Evolutionary conservation across 2,329 filamentous ascomycete species (phyloP).

Genomic region (Calonectria pauciramosa): DNA sequence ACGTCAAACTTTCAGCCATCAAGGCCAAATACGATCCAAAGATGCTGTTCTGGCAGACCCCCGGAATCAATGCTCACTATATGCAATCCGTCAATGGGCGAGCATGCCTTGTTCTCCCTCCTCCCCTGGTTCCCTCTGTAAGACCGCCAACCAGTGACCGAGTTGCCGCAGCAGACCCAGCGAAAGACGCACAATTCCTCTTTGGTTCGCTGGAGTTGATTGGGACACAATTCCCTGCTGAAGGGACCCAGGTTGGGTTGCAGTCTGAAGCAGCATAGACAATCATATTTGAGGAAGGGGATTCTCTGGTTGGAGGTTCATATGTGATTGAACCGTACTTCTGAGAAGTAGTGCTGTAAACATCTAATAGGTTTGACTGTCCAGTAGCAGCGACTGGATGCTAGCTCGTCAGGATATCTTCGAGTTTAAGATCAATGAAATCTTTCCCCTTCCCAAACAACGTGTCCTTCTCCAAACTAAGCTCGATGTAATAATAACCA

Average conservation of each 20-base stretch:
- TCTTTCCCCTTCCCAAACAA: conserved; percentile 5
- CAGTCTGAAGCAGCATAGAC: not conserved
- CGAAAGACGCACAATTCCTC: not conserved
- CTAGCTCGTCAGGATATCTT: not conserved
- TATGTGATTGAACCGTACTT: not conserved
- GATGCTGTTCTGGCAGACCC: not conserved
- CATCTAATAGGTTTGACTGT: no score
- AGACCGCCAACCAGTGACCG: not conserved
- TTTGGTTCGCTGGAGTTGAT: not conserved
- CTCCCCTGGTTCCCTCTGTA: not conserved
- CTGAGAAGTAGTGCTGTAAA: not conserved
- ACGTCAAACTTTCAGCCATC: not conserved
- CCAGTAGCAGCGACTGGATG: not conserved
- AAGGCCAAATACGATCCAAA: not conserved
- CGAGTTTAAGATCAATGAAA: not conserved
- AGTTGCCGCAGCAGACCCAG: not conserved
- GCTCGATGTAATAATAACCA: conserved; percentile 12
- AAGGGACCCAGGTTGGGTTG: not conserved
- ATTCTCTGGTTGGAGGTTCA: not conserved
- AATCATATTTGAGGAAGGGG: not conserved
- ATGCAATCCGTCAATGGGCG: not conserved
- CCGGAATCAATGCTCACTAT: not conserved
- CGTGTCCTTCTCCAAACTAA: conserved; percentile 21
- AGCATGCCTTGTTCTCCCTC: not conserved
- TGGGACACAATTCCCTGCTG: not conserved